Evolutionary conservation across 202 grass and related monocot genomes (phyloP), one percentile per base, ranked within the genome.

Genomic region (Alloteropsis angusta): DNA sequence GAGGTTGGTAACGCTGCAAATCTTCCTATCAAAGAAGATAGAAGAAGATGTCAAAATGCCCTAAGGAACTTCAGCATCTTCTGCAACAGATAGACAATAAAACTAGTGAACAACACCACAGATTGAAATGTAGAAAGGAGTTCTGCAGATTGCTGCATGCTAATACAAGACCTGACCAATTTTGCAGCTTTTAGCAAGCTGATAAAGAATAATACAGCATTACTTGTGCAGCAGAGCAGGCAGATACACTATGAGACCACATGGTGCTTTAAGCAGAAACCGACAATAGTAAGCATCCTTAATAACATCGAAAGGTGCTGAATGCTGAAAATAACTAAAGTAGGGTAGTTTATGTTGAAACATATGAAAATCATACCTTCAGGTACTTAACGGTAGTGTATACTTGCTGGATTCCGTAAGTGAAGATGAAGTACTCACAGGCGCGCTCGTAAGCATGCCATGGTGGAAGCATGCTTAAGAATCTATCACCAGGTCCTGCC

Each of bases 401-500:
- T 80, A 97, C 83, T 94, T 94, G 94, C 75, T 94, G 74, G 26
- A 87, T 73, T 46, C 94, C 94, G 48, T 87, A 46, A 52, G 80
- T 88, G 60, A 97, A 89, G 60, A 87, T 94, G 78, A 97, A 97
- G 81, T 97, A 97, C 71, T 97, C 94, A 22, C 30, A 17, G 25
- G 95, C 75, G 74, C 95, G 91, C 28, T 98, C 95, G 84, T 98
- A 98, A 9, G 89, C 89, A 85, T 98, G 95, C 95, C 95, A 98
- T 60, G 91, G 74, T 72, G 95, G 95, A 83, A 98, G 87, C 89
- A 98, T 98, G 56, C 95, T 98, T 85, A 98, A 50, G 70, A 94
- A 94, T 67, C 83, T 92, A 76, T 98, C 95, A 85, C 87, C 91
- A 70, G 80, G 46, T 83, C 76, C 80, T 65, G 91, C 84, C 41